Conservation (phyloP, 164 flowering plant species). For the Tetracentron sinense region DNA sequence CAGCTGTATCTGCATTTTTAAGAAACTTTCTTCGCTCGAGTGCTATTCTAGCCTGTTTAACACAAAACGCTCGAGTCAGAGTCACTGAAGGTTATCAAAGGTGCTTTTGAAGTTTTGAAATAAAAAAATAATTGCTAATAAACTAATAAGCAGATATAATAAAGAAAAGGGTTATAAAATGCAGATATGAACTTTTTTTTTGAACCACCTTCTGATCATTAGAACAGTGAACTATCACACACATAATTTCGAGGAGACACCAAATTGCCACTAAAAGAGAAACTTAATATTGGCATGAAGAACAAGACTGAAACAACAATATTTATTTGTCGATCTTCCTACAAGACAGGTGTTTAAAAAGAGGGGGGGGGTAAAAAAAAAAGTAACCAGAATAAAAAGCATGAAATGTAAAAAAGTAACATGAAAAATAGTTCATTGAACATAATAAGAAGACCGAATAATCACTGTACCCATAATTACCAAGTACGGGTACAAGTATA, state of each 20-base stretch:
- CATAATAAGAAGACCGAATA: not conserved
- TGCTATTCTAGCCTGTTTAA: too few relatives aligned
- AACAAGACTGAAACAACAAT: not conserved
- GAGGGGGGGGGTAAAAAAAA: not conserved
- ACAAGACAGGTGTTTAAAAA: not conserved
- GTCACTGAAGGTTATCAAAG: not conserved
- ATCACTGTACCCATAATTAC: too few relatives aligned
- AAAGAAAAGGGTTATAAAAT: not conserved
- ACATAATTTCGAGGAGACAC: not conserved
- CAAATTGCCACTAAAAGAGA: not conserved
- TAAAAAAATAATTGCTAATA: too few relatives aligned
- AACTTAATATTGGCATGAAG: not conserved
- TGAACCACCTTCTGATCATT: not conserved
- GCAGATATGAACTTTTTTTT: not conserved
- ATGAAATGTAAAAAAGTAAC: not conserved
- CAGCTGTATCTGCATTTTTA: too few relatives aligned
- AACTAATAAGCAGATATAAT: not conserved
- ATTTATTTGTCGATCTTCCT: not conserved
- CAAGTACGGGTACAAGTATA: too few relatives aligned
- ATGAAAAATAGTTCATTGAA: too few relatives aligned
- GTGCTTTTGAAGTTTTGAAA: not conserved
- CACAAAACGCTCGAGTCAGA: constrained; percentile 8
- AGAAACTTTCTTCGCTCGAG: constrained; percentile 84
- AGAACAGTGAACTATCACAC: not conserved
- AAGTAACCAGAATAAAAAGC: not conserved